Evolutionary conservation across 2,329 filamentous ascomycete genomes (phyloP).

Genomic region (Penicillium sp.): DNA sequence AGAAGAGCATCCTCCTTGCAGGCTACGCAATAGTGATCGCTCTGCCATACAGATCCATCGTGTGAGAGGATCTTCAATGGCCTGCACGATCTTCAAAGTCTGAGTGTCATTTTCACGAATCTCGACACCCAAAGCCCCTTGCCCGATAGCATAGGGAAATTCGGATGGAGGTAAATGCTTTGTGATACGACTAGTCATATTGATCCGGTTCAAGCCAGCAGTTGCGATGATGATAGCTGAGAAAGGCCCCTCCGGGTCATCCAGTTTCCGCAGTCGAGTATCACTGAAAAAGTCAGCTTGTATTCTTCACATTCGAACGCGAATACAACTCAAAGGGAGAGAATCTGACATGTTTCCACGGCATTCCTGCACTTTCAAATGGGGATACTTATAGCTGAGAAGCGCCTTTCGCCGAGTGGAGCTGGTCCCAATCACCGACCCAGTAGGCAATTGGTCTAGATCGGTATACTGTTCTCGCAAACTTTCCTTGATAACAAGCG

Average conservation of each 20-base stretch:
- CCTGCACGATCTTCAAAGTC: slow-evolving; percentile 2
- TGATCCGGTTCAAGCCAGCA: slow-evolving; percentile 75
- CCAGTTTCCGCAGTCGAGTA: slow-evolving; percentile 78
- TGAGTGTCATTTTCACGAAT: slow-evolving; percentile 5
- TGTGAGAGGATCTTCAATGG: slow-evolving; percentile 8
- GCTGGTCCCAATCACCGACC: slow-evolving; percentile 81
- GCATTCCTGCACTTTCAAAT: slow-evolving; percentile 47
- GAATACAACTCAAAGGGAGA: too few species aligned
- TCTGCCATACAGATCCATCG: slow-evolving; percentile 14
- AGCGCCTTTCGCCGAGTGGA: slow-evolving; percentile 82
- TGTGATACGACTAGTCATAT: slow-evolving; percentile 68
- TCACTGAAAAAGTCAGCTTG: slow-evolving; percentile 31
- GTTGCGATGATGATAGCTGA: slow-evolving; percentile 80
- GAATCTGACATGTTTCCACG: slow-evolving; percentile 8
- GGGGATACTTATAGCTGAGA: slow-evolving; percentile 71
- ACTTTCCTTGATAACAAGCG: slow-evolving; percentile 51
- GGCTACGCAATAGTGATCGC: slow-evolving; percentile 10
- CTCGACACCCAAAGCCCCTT: slow-evolving; percentile 69
- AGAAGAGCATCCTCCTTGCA: slow-evolving; percentile 14
- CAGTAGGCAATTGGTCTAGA: slow-evolving; percentile 69
- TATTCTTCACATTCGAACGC: not conserved
- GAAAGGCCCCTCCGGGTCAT: slow-evolving; percentile 68
- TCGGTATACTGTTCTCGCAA: slow-evolving; percentile 53
- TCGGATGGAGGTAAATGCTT: slow-evolving; percentile 67
- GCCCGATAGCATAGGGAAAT: slow-evolving; percentile 82